Percentiles rank a stretch among this genome's conserved stretches.
These are phyloP conservation scores for Lactarius trivialis DNA, from an alignment of 768 basidiomycete genomes.

Conservation along the genomic window DNA sequence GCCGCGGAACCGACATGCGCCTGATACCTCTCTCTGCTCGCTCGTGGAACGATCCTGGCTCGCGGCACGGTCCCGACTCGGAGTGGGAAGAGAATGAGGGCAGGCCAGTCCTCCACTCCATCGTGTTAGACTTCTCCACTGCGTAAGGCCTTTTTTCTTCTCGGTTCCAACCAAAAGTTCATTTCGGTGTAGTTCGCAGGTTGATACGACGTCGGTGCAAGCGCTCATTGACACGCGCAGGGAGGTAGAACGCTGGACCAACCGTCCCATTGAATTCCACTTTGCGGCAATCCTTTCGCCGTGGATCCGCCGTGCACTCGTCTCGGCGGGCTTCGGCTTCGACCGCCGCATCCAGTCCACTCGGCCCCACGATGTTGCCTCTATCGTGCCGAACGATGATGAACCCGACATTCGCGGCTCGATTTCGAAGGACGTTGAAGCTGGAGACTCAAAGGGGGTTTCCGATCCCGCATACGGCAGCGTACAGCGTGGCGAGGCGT, in stretches of 20 bases:
- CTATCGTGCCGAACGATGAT: conserved; percentile 61
- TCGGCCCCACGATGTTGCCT: conserved; percentile 58
- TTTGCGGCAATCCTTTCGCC: conserved; percentile 89
- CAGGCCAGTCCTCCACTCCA: conserved; percentile 69
- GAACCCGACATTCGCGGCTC: conserved; percentile 34
- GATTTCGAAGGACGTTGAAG: conserved; percentile 20
- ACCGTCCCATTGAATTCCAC: conserved; percentile 84
- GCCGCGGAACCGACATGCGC: conserved; percentile 68
- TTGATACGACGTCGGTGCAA: conserved; percentile 91
- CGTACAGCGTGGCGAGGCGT: conserved; percentile 12
- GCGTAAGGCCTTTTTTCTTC: conserved; percentile 43
- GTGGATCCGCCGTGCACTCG: conserved; percentile 85
- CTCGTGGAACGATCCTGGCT: conserved; percentile 93
- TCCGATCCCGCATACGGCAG: conserved; percentile 14
- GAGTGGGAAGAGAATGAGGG: conserved; percentile 47
- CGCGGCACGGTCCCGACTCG: conserved; percentile 39
- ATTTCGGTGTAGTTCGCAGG: conserved; percentile 52
- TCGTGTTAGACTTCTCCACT: conserved; percentile 86
- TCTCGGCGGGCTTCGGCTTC: conserved; percentile 86
- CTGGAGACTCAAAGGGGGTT: conserved; percentile 1
- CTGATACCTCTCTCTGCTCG: conserved; percentile 63
- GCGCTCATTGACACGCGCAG: conserved; percentile 82
- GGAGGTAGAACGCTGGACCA: conserved; percentile 84
- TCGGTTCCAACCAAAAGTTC: neutral
- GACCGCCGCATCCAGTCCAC: conserved; percentile 38